Base-by-base conservation (phyloP, 176 grass and related monocot genomes). In the Oryza nivara region DNA sequence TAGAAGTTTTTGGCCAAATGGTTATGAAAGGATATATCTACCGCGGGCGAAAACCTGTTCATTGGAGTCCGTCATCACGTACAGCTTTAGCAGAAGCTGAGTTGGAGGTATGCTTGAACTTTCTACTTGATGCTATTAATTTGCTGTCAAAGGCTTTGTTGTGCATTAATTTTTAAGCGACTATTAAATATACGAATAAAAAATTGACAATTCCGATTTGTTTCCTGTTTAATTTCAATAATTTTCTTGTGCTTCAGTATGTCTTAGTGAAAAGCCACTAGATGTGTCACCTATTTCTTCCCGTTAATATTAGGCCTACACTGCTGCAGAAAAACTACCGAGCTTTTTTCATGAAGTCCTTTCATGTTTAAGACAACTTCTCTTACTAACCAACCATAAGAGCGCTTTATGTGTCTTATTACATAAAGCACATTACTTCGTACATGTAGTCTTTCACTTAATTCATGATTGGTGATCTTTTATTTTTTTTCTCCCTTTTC, bases 61-160 rank as follows among this genome's bases (percentile, higher is more conserved):
- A 98, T 68, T 98, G 96, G 96, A 98, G 96, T 78, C 96, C 96
- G 0, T 98, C 96, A 65, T 98, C 96, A 81, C 89, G 88, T 58
- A 98, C 96, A 0, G 96, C 96, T 87, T 85, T 98, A 74, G 96
- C 93, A 78, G 96, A 98, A 85, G 96, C 96, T 78, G 96, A 98
- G 65, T 83, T 98, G 80, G 96, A 98, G 93, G 96, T 95, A 93
- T 82, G 81, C 22, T 82, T 48, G 72, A 45, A 40, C 22, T 72
- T 73, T 80, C 56, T 49, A 49, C n/a, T 76, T 17, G 4, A 34
- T 58, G 58, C 10, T 67, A 45, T 69, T 68, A 32, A 34, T 75
- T 46, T 82, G 70, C 75, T 51, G 46, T 41, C 58, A 86, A 71
- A 48, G 3, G 23, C 41, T 78, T 76, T 41, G 67, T 64, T 46